phyloP scores from a whole-genome alignment of 1,284 basidiomycete genomes.

The Lentinula novae-zelandiae region DNA sequence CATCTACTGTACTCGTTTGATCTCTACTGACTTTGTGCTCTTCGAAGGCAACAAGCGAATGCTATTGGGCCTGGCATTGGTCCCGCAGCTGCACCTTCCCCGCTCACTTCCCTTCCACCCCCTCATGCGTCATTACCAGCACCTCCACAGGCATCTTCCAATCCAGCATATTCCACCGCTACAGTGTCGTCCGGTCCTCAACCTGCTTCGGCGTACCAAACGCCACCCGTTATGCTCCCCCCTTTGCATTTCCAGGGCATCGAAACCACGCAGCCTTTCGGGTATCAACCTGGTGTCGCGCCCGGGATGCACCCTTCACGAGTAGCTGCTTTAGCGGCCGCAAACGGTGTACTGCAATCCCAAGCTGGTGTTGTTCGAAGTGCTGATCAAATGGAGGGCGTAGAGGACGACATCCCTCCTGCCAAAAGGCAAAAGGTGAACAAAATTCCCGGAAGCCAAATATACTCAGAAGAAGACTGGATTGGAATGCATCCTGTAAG shows the following conservation, averaged over 20 bases:
- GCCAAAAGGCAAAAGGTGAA: slow-evolving; percentile 82
- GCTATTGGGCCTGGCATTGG: slow-evolving; percentile 84
- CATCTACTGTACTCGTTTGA: slow-evolving; percentile 6
- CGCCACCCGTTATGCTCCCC: slow-evolving; percentile 75
- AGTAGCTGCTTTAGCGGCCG: slow-evolving; percentile 49
- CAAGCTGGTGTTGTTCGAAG: slow-evolving; percentile 66
- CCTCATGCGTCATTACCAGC: slow-evolving; percentile 64
- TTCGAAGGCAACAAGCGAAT: slow-evolving; percentile 59
- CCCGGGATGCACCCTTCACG: slow-evolving; percentile 47
- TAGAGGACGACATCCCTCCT: slow-evolving; percentile 58
- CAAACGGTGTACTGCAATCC: slow-evolving; percentile 42
- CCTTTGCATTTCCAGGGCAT: slow-evolving; percentile 79
- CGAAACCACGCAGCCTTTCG: slow-evolving; percentile 72
- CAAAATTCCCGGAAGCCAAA: slow-evolving; percentile 74
- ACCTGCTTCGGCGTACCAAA: slow-evolving; percentile 66
- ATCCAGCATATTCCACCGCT: slow-evolving; percentile 62
- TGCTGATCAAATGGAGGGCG: slow-evolving; percentile 78
- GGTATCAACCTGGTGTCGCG: slow-evolving; percentile 59
- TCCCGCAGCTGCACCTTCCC: slow-evolving; percentile 65
- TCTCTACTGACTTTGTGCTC: slow-evolving; percentile 11
- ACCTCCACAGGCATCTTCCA: slow-evolving; percentile 37
- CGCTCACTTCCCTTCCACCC: slow-evolving; percentile 58
- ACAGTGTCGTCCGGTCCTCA: slow-evolving; percentile 79
- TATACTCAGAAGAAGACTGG: slow-evolving; percentile 87
- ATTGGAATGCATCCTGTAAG: slow-evolving; percentile 77